Percentiles rank a stretch among this genome's conserved stretches.
Conservation (phyloP, 83 land plant genomes). For the Picea mariana region DNA sequence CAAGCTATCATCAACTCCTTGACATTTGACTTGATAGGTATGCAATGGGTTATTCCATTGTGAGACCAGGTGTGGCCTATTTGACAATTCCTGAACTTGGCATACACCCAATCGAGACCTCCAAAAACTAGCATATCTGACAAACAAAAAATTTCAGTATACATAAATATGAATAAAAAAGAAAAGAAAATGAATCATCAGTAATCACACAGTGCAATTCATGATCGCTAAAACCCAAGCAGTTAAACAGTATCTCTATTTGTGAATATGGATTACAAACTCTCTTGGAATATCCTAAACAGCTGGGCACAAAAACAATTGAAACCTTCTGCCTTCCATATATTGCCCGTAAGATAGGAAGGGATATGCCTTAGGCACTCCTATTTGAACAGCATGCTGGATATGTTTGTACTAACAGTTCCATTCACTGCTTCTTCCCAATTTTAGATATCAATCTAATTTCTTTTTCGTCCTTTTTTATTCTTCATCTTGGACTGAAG, state of each 20-base stretch:
- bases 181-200: background rate
- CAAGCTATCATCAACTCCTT: slow-evolving; percentile 7
- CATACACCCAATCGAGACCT: background rate
- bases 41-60: background rate
- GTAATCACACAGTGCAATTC: background rate
- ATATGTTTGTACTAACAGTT: background rate
- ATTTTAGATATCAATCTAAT: background rate
- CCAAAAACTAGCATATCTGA: background rate
- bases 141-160: background rate
- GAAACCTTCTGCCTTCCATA: background rate
- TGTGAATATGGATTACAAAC: background rate
- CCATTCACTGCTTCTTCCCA: background rate
- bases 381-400: background rate
- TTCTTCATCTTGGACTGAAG: background rate
- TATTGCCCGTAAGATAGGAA: background rate
- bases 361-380: background rate
- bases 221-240: no score
- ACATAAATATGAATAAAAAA: background rate
- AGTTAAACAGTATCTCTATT: background rate
- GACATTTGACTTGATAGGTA: background rate
- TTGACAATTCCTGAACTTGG: background rate
- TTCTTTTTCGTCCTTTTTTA: background rate
- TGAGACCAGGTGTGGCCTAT: slow-evolving; percentile 1
- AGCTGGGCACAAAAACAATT: background rate
- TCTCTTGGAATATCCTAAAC: background rate